A percentile compares a stretch with the other conserved stretches of the same genome.
Evolutionary conservation across 441 rosid genomes (phyloP).

Genomic region (Eutrema salsugineum): DNA sequence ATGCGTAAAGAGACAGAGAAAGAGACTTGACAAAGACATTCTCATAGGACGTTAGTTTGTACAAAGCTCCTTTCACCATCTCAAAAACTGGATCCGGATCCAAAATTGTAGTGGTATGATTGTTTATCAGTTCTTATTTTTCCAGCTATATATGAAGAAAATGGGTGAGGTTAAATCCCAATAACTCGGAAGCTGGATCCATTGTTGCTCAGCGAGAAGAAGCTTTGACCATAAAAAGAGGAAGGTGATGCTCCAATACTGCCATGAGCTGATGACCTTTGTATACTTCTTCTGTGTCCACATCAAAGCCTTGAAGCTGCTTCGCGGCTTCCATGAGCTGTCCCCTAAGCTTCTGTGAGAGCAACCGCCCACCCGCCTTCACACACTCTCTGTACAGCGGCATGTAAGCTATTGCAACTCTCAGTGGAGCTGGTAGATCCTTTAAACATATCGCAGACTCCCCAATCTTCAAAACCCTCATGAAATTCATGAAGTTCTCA

Average conservation of each 20-base stretch:
- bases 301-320: slow-evolving; percentile 57
- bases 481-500: slow-evolving; percentile 56
- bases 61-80: slow-evolving; percentile 60
- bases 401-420: slow-evolving; percentile 71
- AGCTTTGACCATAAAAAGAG: slow-evolving; percentile 62
- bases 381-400: slow-evolving; percentile 78
- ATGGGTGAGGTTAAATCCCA: background rate
- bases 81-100: slow-evolving; percentile 45
- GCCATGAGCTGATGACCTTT: slow-evolving; percentile 67
- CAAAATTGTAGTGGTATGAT: background rate
- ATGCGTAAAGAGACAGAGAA: slow-evolving; percentile 5
- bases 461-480: slow-evolving; percentile 62
- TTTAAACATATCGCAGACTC: slow-evolving; percentile 64
- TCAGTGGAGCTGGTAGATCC: slow-evolving; percentile 71
- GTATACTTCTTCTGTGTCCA: slow-evolving; percentile 48
- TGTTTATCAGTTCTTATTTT: slow-evolving; percentile 5
- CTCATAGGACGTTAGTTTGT: slow-evolving; percentile 34
- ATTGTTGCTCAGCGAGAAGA: slow-evolving; percentile 60
- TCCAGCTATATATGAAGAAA: background rate
- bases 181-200: slow-evolving; percentile 3
- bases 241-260: slow-evolving; percentile 76
- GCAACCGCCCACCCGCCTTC: slow-evolving; percentile 48
- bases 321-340: slow-evolving; percentile 75
- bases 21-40: slow-evolving; percentile 23
- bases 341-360: slow-evolving; percentile 69